Conservation (phyloP, 768 basidiomycete species). For the Mycena pura region DNA sequence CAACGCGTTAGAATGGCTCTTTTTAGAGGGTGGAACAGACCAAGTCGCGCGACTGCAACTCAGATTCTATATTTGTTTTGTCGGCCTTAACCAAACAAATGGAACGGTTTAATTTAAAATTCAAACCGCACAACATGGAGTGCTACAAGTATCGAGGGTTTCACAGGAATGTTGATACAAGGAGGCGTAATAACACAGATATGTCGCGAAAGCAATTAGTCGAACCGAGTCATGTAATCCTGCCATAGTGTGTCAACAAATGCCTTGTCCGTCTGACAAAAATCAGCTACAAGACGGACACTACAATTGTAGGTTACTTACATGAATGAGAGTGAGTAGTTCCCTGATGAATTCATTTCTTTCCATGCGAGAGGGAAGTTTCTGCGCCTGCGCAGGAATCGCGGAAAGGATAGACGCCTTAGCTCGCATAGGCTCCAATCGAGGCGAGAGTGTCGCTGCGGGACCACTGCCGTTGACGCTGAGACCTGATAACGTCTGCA, state of each 20-base stretch:
- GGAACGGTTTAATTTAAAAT: too few species aligned
- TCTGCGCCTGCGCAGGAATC: background rate
- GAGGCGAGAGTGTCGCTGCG: background rate
- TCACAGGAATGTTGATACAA: too few species aligned
- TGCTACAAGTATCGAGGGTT: too few species aligned
- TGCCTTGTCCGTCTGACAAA: conserved; percentile 61
- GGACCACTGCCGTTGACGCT: background rate
- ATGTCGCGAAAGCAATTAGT: conserved; percentile 5
- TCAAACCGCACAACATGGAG: too few species aligned
- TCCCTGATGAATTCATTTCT: conserved; percentile 66
- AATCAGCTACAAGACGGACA: conserved; percentile 14
- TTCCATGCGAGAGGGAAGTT: conserved; percentile 38
- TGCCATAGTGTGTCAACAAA: conserved; percentile 70
- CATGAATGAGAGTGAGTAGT: conserved; percentile 66
- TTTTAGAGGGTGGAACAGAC: too few species aligned
- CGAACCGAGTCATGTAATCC: conserved; percentile 48
- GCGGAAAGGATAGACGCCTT: background rate
- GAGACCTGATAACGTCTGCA: background rate
- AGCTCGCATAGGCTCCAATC: background rate
- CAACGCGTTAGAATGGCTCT: too few species aligned
- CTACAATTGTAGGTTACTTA: conserved; percentile 38
- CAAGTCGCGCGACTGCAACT: too few species aligned
- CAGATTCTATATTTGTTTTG: too few species aligned
- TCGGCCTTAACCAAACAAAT: too few species aligned
- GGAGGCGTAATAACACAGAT: background rate